phyloP scores from a whole-genome alignment of 2,329 filamentous ascomycete genomes.

The Neonectria hederae region DNA sequence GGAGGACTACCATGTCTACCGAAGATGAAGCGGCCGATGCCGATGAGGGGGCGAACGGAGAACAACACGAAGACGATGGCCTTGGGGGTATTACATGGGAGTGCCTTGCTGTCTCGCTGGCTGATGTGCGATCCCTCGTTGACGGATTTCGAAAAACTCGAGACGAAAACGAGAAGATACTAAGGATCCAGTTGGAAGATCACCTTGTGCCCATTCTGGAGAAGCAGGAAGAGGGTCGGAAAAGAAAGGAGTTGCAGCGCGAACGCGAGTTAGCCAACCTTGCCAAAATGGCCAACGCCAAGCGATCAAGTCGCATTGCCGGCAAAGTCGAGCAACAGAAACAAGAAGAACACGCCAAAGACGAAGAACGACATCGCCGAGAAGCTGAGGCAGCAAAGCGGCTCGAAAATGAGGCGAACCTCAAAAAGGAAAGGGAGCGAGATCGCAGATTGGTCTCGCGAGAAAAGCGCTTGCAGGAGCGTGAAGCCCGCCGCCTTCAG shows the following conservation, averaged over 20 bases:
- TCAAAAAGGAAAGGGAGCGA: conserved; percentile 74
- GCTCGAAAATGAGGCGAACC: conserved; percentile 71
- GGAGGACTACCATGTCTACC: conserved; percentile 60
- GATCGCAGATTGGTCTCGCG: conserved; percentile 83
- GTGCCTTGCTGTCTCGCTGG: conserved; percentile 83
- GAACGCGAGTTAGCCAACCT: conserved; percentile 83
- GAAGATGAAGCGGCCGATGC: conserved; percentile 48
- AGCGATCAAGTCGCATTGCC: conserved; percentile 90
- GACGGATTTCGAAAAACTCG: conserved; percentile 76
- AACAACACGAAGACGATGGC: conserved; percentile 64
- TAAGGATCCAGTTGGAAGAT: conserved; percentile 76
- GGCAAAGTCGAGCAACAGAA: conserved; percentile 81
- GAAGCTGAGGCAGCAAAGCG: conserved; percentile 71
- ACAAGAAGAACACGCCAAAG: conserved; percentile 74
- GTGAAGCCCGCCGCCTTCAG: conserved; percentile 82
- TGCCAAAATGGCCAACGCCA: conserved; percentile 91
- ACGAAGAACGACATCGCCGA: conserved; percentile 65
- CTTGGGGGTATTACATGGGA: conserved; percentile 88
- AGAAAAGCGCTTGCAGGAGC: conserved; percentile 85
- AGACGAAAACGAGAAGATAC: conserved; percentile 84
- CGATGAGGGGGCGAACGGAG: conserved; percentile 43
- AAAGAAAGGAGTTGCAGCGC: conserved; percentile 72
- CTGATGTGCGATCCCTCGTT: conserved; percentile 79
- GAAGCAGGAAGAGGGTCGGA: conserved; percentile 78
- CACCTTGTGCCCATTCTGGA: conserved; percentile 88